A percentile compares a stretch with the other conserved stretches of the same genome.
These are phyloP conservation scores for Cladosporium sp. DNA, from an alignment of 2,329 filamentous ascomycete species.

Conservation along the genomic window DNA sequence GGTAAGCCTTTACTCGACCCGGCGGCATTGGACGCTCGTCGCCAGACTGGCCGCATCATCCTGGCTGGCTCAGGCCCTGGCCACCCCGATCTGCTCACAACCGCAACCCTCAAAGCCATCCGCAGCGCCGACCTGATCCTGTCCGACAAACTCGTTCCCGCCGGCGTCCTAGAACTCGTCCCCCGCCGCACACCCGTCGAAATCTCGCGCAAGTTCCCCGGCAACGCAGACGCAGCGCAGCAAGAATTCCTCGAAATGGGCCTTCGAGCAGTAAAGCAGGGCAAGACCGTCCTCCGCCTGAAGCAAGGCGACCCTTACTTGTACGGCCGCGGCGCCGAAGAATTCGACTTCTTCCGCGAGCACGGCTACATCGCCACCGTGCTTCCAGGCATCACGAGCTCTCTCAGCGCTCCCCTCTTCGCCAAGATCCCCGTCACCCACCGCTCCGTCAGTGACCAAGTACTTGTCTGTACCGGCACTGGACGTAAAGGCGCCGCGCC, in stretches of 20 bases:
- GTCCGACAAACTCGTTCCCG: slow-evolving; percentile 82
- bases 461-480: slow-evolving; percentile 94
- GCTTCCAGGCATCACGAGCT: slow-evolving; percentile 86
- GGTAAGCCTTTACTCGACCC: slow-evolving; percentile 34
- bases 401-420: slow-evolving; percentile 83
- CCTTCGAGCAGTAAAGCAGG: slow-evolving; percentile 66
- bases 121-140: slow-evolving; percentile 75
- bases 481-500: slow-evolving; percentile 85
- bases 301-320: slow-evolving; percentile 98
- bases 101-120: slow-evolving; percentile 76
- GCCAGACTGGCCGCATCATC: slow-evolving; percentile 69
- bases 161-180: slow-evolving; percentile 82
- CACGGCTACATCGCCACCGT: slow-evolving; percentile 70
- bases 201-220: slow-evolving; percentile 96
- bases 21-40: slow-evolving; percentile 34
- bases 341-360: slow-evolving; percentile 78
- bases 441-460: slow-evolving; percentile 84
- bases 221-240: slow-evolving; percentile 92
- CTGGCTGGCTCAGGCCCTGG: slow-evolving; percentile 91
- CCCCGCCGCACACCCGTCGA: slow-evolving; percentile 85
- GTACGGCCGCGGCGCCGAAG: slow-evolving; percentile 92
- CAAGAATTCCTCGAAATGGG: slow-evolving; percentile 83
- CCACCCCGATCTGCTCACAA: slow-evolving; percentile 87
- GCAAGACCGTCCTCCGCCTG: slow-evolving; percentile 80
- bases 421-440: slow-evolving; percentile 87